Evolutionary conservation across 345 rosid genomes (phyloP), one percentile per base, ranked within the genome.

Genomic region (Boechera retrofracta): DNA sequence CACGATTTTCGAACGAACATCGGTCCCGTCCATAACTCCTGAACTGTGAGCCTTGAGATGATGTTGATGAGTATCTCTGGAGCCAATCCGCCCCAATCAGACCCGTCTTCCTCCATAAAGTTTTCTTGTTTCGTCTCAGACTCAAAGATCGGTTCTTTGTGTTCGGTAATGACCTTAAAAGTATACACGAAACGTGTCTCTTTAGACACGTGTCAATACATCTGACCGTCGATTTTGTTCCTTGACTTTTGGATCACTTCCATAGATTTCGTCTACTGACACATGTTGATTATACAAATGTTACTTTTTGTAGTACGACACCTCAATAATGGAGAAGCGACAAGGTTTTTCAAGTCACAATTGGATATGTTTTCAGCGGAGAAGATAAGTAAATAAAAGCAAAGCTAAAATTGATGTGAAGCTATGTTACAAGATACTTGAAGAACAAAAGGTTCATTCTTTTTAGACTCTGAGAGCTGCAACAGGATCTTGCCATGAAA

Each of bases 401-500:
- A 48, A 41, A 76, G 28, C 55, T 51, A 38, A 38, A 56, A 41
- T 35, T 77, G 53, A 69, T 55, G 57, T 56, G 45, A 47, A 77
- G 60, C 72, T 71, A 71, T 64, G 52, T 77, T 71, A 77, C 61
- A 64, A 35, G 21, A 57, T 28, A 35, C 51, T 36, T 56, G 64
- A 57, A 15, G 39, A 16, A 3, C 49, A 33, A 44, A 21, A 32
- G 36, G 6, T 42, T 8, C 15, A 2, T 39, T 1, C 47, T 44
- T 64, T 52, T 24, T 78, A 89, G 65, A 85, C 98, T 81, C 89
- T 89, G 66, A 92, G 84, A 44, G 92, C 92, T 78, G 65, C 44
- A 79, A 92, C 85, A 76, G 86, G 92, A 71, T 94, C 97, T 84
- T 92, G 97, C 98, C 98, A 94, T 58, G 97, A 71, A 55, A 94